A percentile compares a stretch with the other conserved stretches of the same genome.
Conservation (phyloP, 2,329 filamentous ascomycete genomes). For the Ramularia collo-cygni region DNA sequence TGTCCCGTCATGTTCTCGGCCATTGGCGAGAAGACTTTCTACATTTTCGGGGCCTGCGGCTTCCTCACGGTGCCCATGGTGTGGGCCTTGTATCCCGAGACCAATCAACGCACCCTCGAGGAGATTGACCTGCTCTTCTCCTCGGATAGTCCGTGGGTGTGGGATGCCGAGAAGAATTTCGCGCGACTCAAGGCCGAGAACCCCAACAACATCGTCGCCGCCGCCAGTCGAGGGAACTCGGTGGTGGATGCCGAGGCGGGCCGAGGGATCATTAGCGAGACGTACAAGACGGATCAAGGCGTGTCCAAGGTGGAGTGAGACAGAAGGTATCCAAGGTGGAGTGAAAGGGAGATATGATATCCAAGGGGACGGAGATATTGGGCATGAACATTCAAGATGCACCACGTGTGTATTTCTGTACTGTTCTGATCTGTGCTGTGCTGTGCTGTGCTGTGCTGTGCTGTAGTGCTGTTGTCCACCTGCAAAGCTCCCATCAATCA, state of each 20-base stretch:
- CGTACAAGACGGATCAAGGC: slow-evolving; percentile 12
- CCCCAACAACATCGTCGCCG: slow-evolving; percentile 33
- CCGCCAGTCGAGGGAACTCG: slow-evolving; percentile 24
- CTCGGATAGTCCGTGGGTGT: slow-evolving; percentile 58
- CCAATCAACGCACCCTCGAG: slow-evolving; percentile 63
- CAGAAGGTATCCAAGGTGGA: too few relatives aligned
- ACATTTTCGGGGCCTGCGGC: slow-evolving; percentile 66
- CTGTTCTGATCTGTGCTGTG: too few relatives aligned
- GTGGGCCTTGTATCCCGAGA: slow-evolving; percentile 69
- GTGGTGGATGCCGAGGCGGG: slow-evolving; percentile 22
- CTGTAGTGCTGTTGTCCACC: too few relatives aligned
- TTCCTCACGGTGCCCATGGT: slow-evolving; percentile 60
- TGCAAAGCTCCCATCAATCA: too few relatives aligned
- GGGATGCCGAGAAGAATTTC: slow-evolving; percentile 59
- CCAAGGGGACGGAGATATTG: too few relatives aligned
- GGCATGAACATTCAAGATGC: too few relatives aligned
- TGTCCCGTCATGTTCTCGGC: slow-evolving; percentile 51
- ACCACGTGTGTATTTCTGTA: too few relatives aligned
- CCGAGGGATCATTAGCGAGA: slow-evolving; percentile 9
- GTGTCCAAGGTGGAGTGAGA: slow-evolving; percentile 10
- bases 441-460: too few relatives aligned
- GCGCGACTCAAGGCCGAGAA: slow-evolving; percentile 55
- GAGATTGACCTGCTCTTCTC: slow-evolving; percentile 71
- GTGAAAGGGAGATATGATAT: too few relatives aligned
- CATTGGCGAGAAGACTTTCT: slow-evolving; percentile 64